Evolutionary conservation across 352 stramenopile species (phyloP).

Genomic region (Globisporangium echinulatum): DNA sequence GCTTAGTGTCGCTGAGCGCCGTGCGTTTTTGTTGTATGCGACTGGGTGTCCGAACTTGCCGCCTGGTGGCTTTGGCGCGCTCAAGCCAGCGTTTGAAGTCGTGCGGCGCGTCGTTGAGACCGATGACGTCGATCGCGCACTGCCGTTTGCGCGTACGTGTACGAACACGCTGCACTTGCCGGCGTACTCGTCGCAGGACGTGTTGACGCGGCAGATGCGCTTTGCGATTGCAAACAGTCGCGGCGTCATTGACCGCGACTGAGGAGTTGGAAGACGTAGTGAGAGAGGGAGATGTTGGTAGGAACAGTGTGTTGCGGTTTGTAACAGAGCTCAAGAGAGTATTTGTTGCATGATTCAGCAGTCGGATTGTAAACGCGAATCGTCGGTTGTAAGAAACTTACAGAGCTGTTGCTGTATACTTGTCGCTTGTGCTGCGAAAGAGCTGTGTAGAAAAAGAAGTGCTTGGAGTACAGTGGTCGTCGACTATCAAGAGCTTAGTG

Average conservation of each 20-base stretch:
- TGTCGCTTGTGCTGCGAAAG: no score
- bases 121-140: slow-evolving; percentile 59
- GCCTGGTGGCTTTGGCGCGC: slow-evolving; percentile 53
- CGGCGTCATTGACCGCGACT: slow-evolving; percentile 84
- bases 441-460: no score
- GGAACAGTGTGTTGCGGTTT: no score
- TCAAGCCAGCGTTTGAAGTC: slow-evolving; percentile 77
- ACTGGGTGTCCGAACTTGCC: slow-evolving; percentile 81
- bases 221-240: slow-evolving; percentile 79
- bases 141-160: slow-evolving; percentile 82
- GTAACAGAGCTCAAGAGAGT: no score
- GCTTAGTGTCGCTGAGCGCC: slow-evolving; percentile 52
- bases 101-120: slow-evolving; percentile 69
- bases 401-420: no score
- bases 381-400: no score
- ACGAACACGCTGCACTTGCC: slow-evolving; percentile 84
- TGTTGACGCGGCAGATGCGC: slow-evolving; percentile 51
- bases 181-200: slow-evolving; percentile 66
- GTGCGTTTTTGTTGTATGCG: slow-evolving; percentile 73
- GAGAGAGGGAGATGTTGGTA: no score
- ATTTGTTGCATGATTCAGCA: no score
- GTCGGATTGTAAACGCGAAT: no score
- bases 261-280: background rate
- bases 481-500: no score
- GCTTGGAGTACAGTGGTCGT: no score